Conservation (phyloP, 495 filamentous ascomycete genomes). For the Aspergillus wentii region DNA sequence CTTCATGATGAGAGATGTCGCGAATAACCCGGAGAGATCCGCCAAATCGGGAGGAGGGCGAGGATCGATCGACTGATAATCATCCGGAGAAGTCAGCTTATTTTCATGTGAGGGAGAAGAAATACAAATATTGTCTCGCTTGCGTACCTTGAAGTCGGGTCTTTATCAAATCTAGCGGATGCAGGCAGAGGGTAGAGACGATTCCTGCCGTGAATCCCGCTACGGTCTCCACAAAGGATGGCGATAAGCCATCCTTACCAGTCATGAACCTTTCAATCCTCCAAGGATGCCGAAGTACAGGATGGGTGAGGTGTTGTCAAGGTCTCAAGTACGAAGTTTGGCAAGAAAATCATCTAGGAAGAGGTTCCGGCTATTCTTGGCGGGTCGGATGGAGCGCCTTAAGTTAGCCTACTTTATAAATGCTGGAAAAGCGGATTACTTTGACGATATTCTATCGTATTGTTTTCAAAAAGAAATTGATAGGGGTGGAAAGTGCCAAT, state of each 20-base stretch:
- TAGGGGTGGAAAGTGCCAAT: too few species aligned
- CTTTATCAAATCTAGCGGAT: conserved; percentile 91
- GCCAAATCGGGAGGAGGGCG: conserved; percentile 40
- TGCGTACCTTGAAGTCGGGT: conserved; percentile 80
- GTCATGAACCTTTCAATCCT: conserved; percentile 37
- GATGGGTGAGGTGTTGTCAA: background rate
- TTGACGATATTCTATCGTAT: too few species aligned
- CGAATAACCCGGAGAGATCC: conserved; percentile 51
- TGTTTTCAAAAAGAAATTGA: too few species aligned
- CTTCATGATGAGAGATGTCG: conserved; percentile 52
- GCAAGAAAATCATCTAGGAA: too few species aligned
- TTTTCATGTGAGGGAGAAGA: conserved; percentile 2
- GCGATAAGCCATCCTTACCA: conserved; percentile 53
- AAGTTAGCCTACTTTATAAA: too few species aligned
- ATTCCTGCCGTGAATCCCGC: conserved; percentile 87
- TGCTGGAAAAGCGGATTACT: too few species aligned
- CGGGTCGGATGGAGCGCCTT: too few species aligned
- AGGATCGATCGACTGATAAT: conserved; percentile 37
- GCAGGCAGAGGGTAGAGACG: conserved; percentile 64
- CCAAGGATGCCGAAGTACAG: background rate
- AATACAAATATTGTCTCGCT: too few species aligned
- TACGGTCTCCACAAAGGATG: conserved; percentile 80
- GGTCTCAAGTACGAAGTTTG: background rate
- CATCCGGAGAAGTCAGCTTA: background rate
- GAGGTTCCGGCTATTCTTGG: too few species aligned